Percentiles rank a stretch among this genome's conserved stretches.
Conservation (phyloP, 2,329 filamentous ascomycete species). For the Thermoascus crustaceus region DNA sequence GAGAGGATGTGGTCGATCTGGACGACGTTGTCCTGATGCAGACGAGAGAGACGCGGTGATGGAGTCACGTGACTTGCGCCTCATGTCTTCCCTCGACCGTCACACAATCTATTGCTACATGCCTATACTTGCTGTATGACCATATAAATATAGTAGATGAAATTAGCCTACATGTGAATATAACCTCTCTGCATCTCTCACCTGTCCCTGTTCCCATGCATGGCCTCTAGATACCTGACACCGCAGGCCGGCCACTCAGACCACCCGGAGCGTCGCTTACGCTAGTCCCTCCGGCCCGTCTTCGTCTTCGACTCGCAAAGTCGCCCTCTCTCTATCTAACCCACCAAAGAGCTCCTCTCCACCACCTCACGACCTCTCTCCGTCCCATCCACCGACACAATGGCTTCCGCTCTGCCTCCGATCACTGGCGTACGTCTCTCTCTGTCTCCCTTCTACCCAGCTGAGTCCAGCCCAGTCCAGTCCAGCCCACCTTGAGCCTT, state of each 20-base stretch:
- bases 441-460: neutral
- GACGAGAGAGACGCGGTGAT: conserved; percentile 5
- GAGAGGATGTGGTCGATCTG: too few species aligned
- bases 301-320: too few species aligned
- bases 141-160: too few species aligned
- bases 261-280: conserved; percentile 22
- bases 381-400: conserved; percentile 17
- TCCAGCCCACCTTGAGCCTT: too few species aligned
- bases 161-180: too few species aligned
- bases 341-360: too few species aligned
- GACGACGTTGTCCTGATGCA: conserved; percentile 7
- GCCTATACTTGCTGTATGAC: too few species aligned
- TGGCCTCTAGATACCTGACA: conserved; percentile 6
- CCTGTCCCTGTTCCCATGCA: too few species aligned
- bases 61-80: conserved; percentile 25
- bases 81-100: too few species aligned
- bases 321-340: neutral
- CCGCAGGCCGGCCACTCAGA: conserved; percentile 27
- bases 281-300: conserved; percentile 18
- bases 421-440: conserved; percentile 40
- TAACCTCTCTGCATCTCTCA: too few species aligned
- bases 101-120: too few species aligned
- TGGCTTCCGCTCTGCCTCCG: conserved; percentile 36
- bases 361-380: conserved; percentile 2
- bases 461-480: neutral